These are phyloP conservation scores for Golubevia pallescens DNA, from an alignment of 1,284 basidiomycete genomes.

Conservation along the genomic window DNA sequence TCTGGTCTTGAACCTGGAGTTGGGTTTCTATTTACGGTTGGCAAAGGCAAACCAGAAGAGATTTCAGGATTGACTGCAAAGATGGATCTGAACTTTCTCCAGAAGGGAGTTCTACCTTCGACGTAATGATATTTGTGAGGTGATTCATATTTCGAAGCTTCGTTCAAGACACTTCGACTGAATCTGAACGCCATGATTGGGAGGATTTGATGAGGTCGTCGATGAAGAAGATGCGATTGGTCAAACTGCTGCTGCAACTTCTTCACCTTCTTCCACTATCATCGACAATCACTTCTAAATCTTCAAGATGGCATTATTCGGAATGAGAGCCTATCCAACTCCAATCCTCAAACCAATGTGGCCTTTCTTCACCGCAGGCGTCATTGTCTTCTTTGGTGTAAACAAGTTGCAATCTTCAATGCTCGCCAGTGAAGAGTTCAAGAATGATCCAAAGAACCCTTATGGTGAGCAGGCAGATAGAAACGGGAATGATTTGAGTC, in stretches of 20 bases:
- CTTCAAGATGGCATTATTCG: constrained; percentile 50
- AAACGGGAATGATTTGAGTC: too few species aligned
- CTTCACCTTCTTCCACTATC: too few species aligned
- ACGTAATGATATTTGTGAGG: constrained; percentile 52
- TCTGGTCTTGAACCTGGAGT: constrained; percentile 86
- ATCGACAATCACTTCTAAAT: not conserved
- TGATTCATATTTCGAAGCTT: constrained; percentile 28
- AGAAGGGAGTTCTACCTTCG: constrained; percentile 60
- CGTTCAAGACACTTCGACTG: not conserved
- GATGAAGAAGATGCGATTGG: too few species aligned
- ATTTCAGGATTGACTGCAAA: constrained; percentile 80
- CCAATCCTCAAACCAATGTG: constrained; percentile 56
- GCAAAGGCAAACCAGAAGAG: constrained; percentile 85
- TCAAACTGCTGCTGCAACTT: too few species aligned
- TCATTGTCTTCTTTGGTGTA: constrained; percentile 50
- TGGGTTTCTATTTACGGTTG: constrained; percentile 77
- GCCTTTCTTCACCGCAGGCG: constrained; percentile 56
- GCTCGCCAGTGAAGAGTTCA: constrained; percentile 49
- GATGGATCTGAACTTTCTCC: constrained; percentile 55
- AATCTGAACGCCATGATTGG: too few species aligned
- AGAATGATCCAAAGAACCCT: constrained; percentile 61
- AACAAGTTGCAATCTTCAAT: constrained; percentile 46
- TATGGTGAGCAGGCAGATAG: constrained; percentile 41
- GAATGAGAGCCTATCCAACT: constrained; percentile 59
- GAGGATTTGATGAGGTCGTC: too few species aligned